phyloP scores from a whole-genome alignment of 2,329 filamentous ascomycete species.

The Stenocarpella maydis region DNA sequence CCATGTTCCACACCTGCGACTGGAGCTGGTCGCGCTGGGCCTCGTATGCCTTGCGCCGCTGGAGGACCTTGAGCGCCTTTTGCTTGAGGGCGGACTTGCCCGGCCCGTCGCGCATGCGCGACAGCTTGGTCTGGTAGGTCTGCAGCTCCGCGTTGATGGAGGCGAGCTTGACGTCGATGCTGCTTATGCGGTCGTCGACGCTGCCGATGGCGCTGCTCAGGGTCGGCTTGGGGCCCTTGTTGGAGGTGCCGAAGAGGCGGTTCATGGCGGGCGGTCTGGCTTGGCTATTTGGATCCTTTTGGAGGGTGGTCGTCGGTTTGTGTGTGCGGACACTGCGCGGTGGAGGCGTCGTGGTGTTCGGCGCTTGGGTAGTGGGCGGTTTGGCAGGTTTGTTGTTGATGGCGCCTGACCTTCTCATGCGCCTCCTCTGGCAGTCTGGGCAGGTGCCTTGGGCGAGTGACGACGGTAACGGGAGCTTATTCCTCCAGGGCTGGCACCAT shows the following conservation, averaged over 20 bases:
- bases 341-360: no score
- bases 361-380: no score
- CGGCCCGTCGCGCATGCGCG: slow-evolving; percentile 94
- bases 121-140: slow-evolving; percentile 85
- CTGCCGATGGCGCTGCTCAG: slow-evolving; percentile 84
- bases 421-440: no score
- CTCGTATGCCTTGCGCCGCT: slow-evolving; percentile 94
- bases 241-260: slow-evolving; percentile 90
- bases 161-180: slow-evolving; percentile 93
- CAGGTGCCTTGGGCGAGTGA: slow-evolving; percentile 21
- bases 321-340: no score
- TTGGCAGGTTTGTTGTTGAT: no score
- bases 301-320: no score
- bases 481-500: background rate
- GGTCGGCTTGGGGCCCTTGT: slow-evolving; percentile 86
- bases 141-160: slow-evolving; percentile 90
- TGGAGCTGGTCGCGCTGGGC: slow-evolving; percentile 92
- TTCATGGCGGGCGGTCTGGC: slow-evolving; percentile 70
- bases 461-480: background rate
- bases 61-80: slow-evolving; percentile 92
- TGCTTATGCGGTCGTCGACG: slow-evolving; percentile 84
- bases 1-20: slow-evolving; percentile 98
- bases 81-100: slow-evolving; percentile 93
- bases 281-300: background rate
- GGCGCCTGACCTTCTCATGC: no score